Evolutionary conservation across 495 filamentous ascomycete species (phyloP).

Genomic region (Viridothelium virens): DNA sequence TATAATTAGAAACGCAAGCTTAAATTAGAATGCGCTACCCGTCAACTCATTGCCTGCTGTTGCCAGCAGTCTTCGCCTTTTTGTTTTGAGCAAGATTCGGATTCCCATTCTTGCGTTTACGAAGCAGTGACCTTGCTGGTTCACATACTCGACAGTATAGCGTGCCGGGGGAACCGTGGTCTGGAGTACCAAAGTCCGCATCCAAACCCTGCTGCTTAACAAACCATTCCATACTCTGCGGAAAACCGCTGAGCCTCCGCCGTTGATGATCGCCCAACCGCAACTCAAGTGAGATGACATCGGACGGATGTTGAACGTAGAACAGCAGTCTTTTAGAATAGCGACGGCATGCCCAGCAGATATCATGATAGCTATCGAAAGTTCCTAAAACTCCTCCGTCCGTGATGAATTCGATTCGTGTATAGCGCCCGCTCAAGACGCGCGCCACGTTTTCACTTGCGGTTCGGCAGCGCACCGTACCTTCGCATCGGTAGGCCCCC

Average conservation of each 20-base stretch:
- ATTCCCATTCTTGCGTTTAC: background rate
- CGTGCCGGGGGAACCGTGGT: background rate
- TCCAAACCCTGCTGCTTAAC: constrained; percentile 11
- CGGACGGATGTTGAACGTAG: background rate
- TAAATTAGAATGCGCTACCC: no score
- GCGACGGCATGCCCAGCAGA: background rate
- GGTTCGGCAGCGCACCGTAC: background rate
- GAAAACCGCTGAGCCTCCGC: constrained; percentile 10
- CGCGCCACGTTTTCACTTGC: background rate
- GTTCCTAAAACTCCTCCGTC: background rate
- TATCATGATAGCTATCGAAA: background rate
- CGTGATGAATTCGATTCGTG: background rate
- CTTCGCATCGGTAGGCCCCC: background rate
- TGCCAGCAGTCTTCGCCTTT: no score
- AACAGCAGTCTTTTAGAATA: background rate
- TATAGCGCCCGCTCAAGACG: background rate
- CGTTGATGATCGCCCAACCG: background rate
- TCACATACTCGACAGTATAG: background rate
- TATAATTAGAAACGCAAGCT: no score
- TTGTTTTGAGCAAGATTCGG: background rate
- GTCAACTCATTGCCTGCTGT: no score
- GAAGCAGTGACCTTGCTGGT: background rate
- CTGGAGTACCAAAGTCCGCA: constrained; percentile 1
- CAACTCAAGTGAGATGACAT: background rate
- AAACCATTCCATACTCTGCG: constrained; percentile 12